Conservation (phyloP, 2,329 filamentous ascomycete genomes). For the Colletotrichum acutatum region DNA sequence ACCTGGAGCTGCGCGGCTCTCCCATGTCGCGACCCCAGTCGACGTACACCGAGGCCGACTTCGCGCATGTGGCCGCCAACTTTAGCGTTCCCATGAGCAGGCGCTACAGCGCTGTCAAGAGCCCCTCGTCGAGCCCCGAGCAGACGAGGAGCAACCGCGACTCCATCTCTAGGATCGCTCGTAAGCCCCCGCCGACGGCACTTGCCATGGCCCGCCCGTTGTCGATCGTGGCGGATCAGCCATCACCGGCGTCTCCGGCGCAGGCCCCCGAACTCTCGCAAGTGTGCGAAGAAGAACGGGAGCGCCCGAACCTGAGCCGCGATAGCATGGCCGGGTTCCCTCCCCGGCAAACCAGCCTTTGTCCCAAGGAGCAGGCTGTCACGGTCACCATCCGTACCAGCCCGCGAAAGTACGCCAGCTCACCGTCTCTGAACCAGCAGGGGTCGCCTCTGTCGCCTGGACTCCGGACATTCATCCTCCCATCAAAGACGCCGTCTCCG, state of each 20-base stretch:
- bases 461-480: conserved; percentile 35
- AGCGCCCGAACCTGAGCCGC: not conserved
- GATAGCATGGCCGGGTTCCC: conserved; percentile 5
- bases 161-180: conserved; percentile 38
- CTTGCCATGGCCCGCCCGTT: conserved; percentile 61
- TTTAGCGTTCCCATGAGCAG: conserved; percentile 63
- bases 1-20: conserved; percentile 52
- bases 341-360: conserved; percentile 36
- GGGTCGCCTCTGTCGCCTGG: conserved; percentile 36
- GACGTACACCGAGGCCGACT: conserved; percentile 40
- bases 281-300: not conserved
- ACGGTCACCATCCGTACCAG: conserved; percentile 34
- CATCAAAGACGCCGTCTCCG: conserved; percentile 26
- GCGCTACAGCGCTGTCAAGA: conserved; percentile 55
- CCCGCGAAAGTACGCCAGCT: conserved; percentile 45
- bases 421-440: conserved; percentile 45
- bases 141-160: conserved; percentile 38
- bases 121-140: conserved; percentile 38
- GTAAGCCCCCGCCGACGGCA: conserved; percentile 57
- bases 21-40: conserved; percentile 40
- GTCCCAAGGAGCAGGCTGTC: conserved; percentile 4
- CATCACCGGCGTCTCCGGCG: conserved; percentile 57
- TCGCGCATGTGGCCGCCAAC: conserved; percentile 51
- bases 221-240: conserved; percentile 65
- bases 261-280: conserved; percentile 2